Evolutionary conservation across 169 alveolate genomes (phyloP).

Genomic region (Ichthyophthirius multifiliis): DNA sequence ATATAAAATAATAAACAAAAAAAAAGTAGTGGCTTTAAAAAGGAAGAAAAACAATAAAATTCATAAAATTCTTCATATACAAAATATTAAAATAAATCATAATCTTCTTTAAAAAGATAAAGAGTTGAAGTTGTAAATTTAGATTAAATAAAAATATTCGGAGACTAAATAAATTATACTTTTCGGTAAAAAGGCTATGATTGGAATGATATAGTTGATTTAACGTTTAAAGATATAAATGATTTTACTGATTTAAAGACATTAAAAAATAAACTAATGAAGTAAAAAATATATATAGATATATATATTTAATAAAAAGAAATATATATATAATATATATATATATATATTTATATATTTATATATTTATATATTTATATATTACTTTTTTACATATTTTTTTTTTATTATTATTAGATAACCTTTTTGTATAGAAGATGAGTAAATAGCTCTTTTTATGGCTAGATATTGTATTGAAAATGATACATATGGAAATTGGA

Average conservation of each 20-base stretch:
- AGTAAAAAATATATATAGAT: background rate
- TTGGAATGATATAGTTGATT: background rate
- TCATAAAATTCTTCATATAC: background rate
- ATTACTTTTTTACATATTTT: no score
- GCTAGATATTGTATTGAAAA: slow-evolving; percentile 9
- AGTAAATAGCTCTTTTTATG: background rate
- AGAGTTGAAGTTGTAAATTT: background rate
- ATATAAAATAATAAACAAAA: background rate
- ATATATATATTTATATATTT: no score
- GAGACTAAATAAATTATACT: background rate
- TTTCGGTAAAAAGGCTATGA: background rate
- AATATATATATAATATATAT: background rate
- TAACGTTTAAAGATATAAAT: background rate
- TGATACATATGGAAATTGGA: background rate
- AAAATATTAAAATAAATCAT: background rate
- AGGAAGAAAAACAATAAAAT: background rate
- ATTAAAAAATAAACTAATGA: background rate
- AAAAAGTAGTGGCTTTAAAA: background rate
- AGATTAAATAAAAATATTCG: background rate
- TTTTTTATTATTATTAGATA: background rate
- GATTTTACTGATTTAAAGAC: background rate
- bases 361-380: no score
- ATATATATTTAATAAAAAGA: background rate
- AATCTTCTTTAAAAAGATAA: background rate
- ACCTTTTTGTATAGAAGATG: background rate